These are phyloP conservation scores for Xylaria flabelliformis DNA, from an alignment of 495 filamentous ascomycete genomes.

Conservation along the genomic window DNA sequence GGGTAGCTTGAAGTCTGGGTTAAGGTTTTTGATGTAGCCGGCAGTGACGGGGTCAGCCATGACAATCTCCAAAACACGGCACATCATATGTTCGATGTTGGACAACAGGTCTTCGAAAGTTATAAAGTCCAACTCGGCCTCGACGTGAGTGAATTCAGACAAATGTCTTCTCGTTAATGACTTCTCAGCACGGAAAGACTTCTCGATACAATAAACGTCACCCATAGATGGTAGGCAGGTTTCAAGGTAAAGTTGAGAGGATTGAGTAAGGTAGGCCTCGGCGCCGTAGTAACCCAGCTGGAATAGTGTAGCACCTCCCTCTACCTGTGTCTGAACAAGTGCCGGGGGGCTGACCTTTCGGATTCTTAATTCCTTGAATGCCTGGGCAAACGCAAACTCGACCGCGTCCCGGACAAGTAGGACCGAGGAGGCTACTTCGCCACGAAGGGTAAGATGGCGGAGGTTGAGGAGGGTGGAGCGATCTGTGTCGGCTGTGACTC, in stretches of 20 bases:
- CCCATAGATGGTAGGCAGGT: slow-evolving; percentile 89
- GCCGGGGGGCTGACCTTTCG: slow-evolving; percentile 90
- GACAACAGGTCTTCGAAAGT: slow-evolving; percentile 89
- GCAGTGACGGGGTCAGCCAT: slow-evolving; percentile 74
- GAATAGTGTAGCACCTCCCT: slow-evolving; percentile 95
- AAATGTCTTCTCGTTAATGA: slow-evolving; percentile 92
- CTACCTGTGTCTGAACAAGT: slow-evolving; percentile 98
- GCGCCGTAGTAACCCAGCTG: slow-evolving; percentile 94
- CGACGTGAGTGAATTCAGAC: slow-evolving; percentile 95
- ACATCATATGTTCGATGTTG: slow-evolving; percentile 90
- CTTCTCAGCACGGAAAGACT: slow-evolving; percentile 98
- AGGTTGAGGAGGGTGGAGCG: slow-evolving; percentile 84
- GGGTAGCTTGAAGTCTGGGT: slow-evolving; percentile 85
- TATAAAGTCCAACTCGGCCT: slow-evolving; percentile 97
- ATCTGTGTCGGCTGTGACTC: slow-evolving; percentile 71
- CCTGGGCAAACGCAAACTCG: slow-evolving; percentile 80
- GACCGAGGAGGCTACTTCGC: slow-evolving; percentile 83
- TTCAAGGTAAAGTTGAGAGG: slow-evolving; percentile 97
- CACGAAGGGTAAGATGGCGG: slow-evolving; percentile 89
- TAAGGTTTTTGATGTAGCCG: slow-evolving; percentile 77
- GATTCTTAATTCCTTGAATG: slow-evolving; percentile 79
- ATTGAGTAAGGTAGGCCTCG: slow-evolving; percentile 93
- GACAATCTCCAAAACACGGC: slow-evolving; percentile 78
- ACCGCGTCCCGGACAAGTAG: slow-evolving; percentile 91
- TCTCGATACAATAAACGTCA: slow-evolving; percentile 96